phyloP scores from a whole-genome alignment of 2,329 filamentous ascomycete species.

The Corynespora cassiicola region DNA sequence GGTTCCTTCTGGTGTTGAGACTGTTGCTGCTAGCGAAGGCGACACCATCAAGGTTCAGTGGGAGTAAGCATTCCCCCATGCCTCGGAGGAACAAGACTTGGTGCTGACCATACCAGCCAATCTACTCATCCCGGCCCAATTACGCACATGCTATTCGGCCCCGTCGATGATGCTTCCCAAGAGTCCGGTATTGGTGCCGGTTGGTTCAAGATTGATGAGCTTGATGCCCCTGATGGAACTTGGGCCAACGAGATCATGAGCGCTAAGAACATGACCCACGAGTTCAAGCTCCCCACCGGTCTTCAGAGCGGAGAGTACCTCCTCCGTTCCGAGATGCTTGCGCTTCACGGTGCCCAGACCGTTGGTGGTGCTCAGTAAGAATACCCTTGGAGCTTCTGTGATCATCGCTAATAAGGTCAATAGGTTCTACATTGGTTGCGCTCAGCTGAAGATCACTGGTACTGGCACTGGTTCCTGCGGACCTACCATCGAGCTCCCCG shows the following conservation, averaged over 20 bases:
- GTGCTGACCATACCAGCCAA: too few relatives aligned
- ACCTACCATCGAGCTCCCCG: slow-evolving; percentile 51
- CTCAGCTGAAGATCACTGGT: slow-evolving; percentile 53
- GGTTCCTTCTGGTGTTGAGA: slow-evolving; percentile 35
- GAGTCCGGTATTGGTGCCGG: slow-evolving; percentile 36
- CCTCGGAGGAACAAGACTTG: too few relatives aligned
- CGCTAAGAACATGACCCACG: slow-evolving; percentile 43
- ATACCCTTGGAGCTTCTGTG: too few relatives aligned
- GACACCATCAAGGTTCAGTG: slow-evolving; percentile 42
- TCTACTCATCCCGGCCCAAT: slow-evolving; percentile 44
- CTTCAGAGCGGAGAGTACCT: slow-evolving; percentile 48
- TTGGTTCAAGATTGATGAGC: slow-evolving; percentile 48
- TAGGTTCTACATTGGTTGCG: slow-evolving; percentile 58
- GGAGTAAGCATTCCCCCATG: too few relatives aligned
- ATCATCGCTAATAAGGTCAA: too few relatives aligned
- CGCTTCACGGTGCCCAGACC: slow-evolving; percentile 48
- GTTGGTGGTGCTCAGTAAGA: slow-evolving; percentile 47
- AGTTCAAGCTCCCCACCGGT: slow-evolving; percentile 48
- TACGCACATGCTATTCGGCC: slow-evolving; percentile 42
- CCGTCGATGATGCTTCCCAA: slow-evolving; percentile 62
- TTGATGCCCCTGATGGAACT: slow-evolving; percentile 32
- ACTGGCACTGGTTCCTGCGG: slow-evolving; percentile 43
- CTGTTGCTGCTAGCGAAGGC: slow-evolving; percentile 32
- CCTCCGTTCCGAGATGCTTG: slow-evolving; percentile 56
- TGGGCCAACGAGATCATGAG: slow-evolving; percentile 46